Evolutionary conservation across 495 filamentous ascomycete genomes (phyloP), one percentile per base, ranked within the genome.

Genomic region (Hypoxylon lenormandii): DNA sequence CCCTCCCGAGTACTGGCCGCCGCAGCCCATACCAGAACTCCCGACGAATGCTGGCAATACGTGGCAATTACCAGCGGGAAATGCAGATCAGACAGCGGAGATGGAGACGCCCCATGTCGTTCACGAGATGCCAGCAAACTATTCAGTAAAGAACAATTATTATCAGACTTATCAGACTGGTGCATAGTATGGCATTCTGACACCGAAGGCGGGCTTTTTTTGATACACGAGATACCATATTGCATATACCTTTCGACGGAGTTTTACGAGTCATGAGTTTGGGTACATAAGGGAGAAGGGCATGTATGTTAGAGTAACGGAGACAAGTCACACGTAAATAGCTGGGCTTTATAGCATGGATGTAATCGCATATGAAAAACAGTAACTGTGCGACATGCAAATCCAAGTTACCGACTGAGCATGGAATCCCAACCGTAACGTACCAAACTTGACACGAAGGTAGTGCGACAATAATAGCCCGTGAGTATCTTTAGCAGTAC

Each of bases 111-210:
- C 38, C 1, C 33, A 54, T 40, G 19, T 47, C 5, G 50, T 63
- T n/a, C 40, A 63, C 21, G 60, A 63, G 50, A 63, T 63, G 60
- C 60, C 60, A 16, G 40, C 2, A 8, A n/a, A 63, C 23, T 16
- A 42, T 42, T 11, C 28, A 5, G 28, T 40, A 6, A 40, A 36
- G 6, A 47, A 47, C 22, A 36, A 12, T 23, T 13, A 54, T 26
- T 48, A 33, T 33, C 23, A 30, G 22, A 28, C 30, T 46, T 47
- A 30, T 19, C 30, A 30, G 38, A 33, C 21, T 37, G 19, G 18
- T 38, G 7, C 4, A 2, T 23, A 13, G 21, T 11, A 53, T 46
- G 37, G 22, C 26, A 47, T 19, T 13, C 46, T n/a, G n/a, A n/a
- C n/a, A n/a, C n/a, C n/a, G 28, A 22, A 23, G 47, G 7, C n/a